Percentiles rank a stretch among this genome's conserved stretches.
Conservation (phyloP, 2,329 filamentous ascomycete species). For the Colletotrichum chrysophilum region DNA sequence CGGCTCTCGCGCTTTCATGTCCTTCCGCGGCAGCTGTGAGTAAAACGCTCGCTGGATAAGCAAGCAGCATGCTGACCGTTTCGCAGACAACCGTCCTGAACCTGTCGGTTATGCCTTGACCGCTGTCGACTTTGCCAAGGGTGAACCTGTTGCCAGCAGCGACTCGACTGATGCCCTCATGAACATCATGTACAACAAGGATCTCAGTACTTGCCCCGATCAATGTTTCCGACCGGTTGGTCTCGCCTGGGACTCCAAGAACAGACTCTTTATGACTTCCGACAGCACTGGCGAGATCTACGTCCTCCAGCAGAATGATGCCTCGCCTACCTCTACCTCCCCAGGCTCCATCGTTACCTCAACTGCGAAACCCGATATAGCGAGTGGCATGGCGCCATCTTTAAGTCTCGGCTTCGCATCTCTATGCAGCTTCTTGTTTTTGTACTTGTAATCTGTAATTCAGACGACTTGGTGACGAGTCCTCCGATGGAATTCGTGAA, state of each 20-base stretch:
- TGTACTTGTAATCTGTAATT: neutral
- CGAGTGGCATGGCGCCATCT: neutral
- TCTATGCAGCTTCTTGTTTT: neutral
- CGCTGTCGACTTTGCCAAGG: slow-evolving; percentile 44
- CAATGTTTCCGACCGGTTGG: slow-evolving; percentile 69
- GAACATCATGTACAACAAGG: slow-evolving; percentile 60
- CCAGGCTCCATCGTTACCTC: slow-evolving; percentile 7
- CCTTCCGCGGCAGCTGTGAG: slow-evolving; percentile 76
- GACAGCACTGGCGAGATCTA: slow-evolving; percentile 72
- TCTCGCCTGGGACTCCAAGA: slow-evolving; percentile 54
- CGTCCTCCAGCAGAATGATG: slow-evolving; percentile 43
- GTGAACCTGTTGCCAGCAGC: slow-evolving; percentile 42
- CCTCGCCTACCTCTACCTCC: neutral
- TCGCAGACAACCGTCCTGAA: slow-evolving; percentile 43
- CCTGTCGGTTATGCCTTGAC: slow-evolving; percentile 54
- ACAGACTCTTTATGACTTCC: slow-evolving; percentile 65
- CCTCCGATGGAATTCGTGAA: no score
- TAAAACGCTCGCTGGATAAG: neutral
- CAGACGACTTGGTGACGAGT: no score
- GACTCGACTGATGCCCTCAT: slow-evolving; percentile 52
- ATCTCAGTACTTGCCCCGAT: slow-evolving; percentile 57
- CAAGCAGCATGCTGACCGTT: neutral
- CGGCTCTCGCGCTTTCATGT: slow-evolving; percentile 66
- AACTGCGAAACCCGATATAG: neutral
- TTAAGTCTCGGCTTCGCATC: neutral